A percentile compares a stretch with the other conserved stretches of the same genome.
Evolutionary conservation across 768 basidiomycete species (phyloP).

Genomic region (Phylloporus arenicola): DNA sequence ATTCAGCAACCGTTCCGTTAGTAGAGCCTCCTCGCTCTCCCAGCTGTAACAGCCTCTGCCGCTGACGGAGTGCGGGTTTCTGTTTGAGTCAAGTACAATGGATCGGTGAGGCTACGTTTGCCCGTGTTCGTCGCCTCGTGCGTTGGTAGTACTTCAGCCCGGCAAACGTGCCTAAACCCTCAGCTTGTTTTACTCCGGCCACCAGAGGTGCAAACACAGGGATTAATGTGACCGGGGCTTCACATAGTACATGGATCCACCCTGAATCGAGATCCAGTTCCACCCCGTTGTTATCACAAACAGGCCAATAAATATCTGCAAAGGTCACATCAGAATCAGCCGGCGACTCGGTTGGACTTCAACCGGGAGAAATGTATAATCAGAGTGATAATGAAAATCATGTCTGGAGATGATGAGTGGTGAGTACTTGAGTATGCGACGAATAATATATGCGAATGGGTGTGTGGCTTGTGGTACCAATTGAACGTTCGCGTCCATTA

Average conservation of each 20-base stretch:
- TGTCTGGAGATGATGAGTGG: conserved; percentile 26
- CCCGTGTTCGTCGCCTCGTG: too few species aligned
- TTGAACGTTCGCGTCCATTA: neutral
- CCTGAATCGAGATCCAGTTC: neutral
- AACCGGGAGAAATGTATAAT: conserved; percentile 16
- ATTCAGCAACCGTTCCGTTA: too few species aligned
- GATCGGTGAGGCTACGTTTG: too few species aligned
- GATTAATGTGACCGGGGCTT: neutral
- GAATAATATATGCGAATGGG: conserved; percentile 12
- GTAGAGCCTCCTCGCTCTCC: too few species aligned
- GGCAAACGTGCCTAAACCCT: too few species aligned
- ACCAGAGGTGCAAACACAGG: too few species aligned
- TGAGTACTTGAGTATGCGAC: conserved; percentile 21
- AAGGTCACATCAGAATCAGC: neutral
- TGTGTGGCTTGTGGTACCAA: conserved; percentile 3
- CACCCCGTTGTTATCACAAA: neutral
- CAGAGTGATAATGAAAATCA: conserved; percentile 29
- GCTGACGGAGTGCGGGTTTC: too few species aligned
- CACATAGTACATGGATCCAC: neutral
- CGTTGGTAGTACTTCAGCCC: too few species aligned
- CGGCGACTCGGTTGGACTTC: neutral
- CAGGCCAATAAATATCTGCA: neutral
- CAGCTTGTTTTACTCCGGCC: too few species aligned
- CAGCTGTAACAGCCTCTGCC: too few species aligned
- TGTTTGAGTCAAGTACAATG: too few species aligned